Base-by-base conservation (phyloP, 2,329 filamentous ascomycete genomes). In the Neoarthrinium moseri region DNA sequence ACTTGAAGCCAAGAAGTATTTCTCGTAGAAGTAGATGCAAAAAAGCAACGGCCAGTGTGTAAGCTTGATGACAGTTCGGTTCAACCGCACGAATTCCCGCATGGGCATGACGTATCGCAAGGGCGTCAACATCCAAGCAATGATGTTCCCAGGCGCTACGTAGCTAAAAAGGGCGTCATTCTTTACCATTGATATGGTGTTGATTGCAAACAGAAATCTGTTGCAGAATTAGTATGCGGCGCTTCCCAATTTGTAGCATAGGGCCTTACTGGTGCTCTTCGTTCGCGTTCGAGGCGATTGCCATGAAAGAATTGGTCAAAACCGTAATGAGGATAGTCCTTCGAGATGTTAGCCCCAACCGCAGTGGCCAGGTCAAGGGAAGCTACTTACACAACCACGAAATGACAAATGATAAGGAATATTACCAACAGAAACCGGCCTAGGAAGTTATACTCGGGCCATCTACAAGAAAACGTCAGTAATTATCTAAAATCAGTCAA, bases 111-210 rank as follows among this genome's bases (percentile, higher is more conserved):
- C 72, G 62, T 87, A 95, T 51, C 91, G 81, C 35, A 95, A 65
- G 0, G 92, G 92, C 58, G 91, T 91, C 22, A 96, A 73, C 1
- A 92, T 62, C 92, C 91, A 97, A 2, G 89, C 91, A 51, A 96
- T 79, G 23, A 96, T 87, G 61, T 97, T 97, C 12, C 88, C 86
- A 0, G 92, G 92, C 2, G 92, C 88, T 50, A 96, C 81, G 62
- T 96, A 96, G 4, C 90, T 95, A 72, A 97, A 97, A 0, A 96
- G 73, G 0, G 91, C 88, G 63, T 97, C 92, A n/a, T 94, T 96
- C 66, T 96, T 97, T 54, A 96, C 92, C 89, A 96, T 95, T 4
- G 90, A 95, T 40, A 96, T 95, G 4, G 92, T 95, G 62, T 96
- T 97, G 64, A 97, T 91, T 0, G 92, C 92, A 60, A 97, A 96